phyloP scores from a whole-genome alignment of 2,329 filamentous ascomycete species.

The Pseudogymnoascus sp. region DNA sequence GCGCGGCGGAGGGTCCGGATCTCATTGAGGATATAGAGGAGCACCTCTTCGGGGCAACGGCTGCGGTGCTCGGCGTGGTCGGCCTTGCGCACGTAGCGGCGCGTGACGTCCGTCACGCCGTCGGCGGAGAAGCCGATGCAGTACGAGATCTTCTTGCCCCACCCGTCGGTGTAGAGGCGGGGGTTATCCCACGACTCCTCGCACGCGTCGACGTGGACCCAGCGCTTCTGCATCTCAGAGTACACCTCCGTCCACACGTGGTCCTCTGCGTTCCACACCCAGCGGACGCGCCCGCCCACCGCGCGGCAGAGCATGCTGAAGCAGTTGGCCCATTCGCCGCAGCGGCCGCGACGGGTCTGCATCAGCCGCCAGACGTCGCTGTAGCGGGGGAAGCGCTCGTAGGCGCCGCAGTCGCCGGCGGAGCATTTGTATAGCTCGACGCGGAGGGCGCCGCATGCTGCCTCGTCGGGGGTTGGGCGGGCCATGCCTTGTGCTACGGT shows the following conservation, averaged over 20 bases:
- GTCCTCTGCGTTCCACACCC: slow-evolving; percentile 98
- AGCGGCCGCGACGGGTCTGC: slow-evolving; percentile 75
- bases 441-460: slow-evolving; percentile 73
- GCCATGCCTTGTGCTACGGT: slow-evolving; percentile 79
- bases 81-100: slow-evolving; percentile 61
- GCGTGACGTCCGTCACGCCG: slow-evolving; percentile 59
- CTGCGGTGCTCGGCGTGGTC: slow-evolving; percentile 67
- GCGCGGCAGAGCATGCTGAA: slow-evolving; percentile 97
- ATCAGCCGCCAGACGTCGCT: slow-evolving; percentile 90
- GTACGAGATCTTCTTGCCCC: slow-evolving; percentile 94
- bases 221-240: slow-evolving; percentile 83
- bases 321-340: slow-evolving; percentile 96
- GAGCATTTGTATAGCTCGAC: slow-evolving; percentile 91
- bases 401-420: slow-evolving; percentile 61
- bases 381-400: slow-evolving; percentile 87
- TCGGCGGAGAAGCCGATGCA: slow-evolving; percentile 95
- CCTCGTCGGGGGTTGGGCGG: slow-evolving; percentile 78
- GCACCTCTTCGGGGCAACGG: slow-evolving; percentile 77
- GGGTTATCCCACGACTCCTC: slow-evolving; percentile 96
- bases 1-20: slow-evolving; percentile 76
- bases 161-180: slow-evolving; percentile 83
- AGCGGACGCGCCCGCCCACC: slow-evolving; percentile 80
- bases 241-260: slow-evolving; percentile 98
- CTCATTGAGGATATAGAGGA: slow-evolving; percentile 86
- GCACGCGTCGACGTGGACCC: slow-evolving; percentile 94